These are phyloP conservation scores for Annona squamosa DNA, from an alignment of 164 flowering plant species.

Conservation along the genomic window DNA sequence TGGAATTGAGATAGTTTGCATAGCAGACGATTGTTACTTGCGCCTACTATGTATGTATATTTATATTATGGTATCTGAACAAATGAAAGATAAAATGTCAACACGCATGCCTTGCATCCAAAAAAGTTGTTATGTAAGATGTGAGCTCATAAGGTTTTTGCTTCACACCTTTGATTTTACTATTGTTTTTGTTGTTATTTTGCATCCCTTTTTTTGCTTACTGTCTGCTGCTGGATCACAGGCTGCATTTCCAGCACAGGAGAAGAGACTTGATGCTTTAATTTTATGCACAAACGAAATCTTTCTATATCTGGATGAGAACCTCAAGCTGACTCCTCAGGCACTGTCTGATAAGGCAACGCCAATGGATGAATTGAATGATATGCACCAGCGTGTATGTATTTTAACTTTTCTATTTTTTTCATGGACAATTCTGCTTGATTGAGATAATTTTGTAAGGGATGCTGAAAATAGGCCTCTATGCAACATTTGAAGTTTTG, in stretches of 20 bases:
- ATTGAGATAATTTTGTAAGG: not conserved
- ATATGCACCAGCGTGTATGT: slow-evolving; percentile 82
- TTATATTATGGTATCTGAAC: not conserved
- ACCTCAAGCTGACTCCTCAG: slow-evolving; percentile 74
- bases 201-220: slow-evolving; percentile 2
- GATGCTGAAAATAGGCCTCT: too few species aligned
- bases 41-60: too few species aligned
- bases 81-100: not conserved
- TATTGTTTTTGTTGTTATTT: not conserved
- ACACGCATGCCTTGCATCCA: not conserved
- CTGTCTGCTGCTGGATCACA: slow-evolving; percentile 21
- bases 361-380: slow-evolving; percentile 73
- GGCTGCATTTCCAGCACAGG: slow-evolving; percentile 89
- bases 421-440: not conserved
- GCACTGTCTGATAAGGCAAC: slow-evolving; percentile 68
- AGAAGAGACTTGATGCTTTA: slow-evolving; percentile 83
- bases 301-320: slow-evolving; percentile 80
- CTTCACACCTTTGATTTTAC: not conserved
- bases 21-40: too few species aligned
- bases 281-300: slow-evolving; percentile 64
- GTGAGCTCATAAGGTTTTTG: not conserved
- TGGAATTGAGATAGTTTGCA: too few species aligned
- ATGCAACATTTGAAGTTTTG: too few species aligned
- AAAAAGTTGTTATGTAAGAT: not conserved
- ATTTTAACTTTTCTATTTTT: not conserved